Evolutionary conservation across 78 protist genomes (phyloP).

Genomic region (slime mould (Dictyostelium discoideum)): DNA sequence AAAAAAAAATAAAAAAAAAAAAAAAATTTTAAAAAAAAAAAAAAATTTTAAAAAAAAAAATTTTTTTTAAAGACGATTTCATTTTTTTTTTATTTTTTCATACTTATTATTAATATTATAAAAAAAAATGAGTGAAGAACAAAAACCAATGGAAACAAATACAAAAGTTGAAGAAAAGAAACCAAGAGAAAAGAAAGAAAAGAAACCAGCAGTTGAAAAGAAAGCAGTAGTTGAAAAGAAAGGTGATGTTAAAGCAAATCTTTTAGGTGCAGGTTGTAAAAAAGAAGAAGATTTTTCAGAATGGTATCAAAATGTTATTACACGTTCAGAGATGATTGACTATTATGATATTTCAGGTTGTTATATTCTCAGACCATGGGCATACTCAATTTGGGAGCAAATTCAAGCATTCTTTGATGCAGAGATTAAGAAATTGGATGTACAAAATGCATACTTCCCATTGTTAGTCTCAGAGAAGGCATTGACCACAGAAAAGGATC

Average conservation of each 20-base stretch:
- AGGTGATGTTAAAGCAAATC: slow-evolving; percentile 14
- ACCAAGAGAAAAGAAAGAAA: neutral
- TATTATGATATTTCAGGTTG: slow-evolving; percentile 95
- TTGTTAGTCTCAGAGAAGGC: slow-evolving; percentile 94
- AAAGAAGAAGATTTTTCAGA: slow-evolving; percentile 86
- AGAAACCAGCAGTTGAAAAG: neutral
- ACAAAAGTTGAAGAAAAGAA: neutral
- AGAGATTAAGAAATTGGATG: slow-evolving; percentile 89
- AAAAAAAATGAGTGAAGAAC: neutral
- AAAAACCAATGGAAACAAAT: neutral
- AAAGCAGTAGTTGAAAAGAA: neutral
- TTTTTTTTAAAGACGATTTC: neutral
- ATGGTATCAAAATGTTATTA: slow-evolving; percentile 93
- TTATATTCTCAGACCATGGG: slow-evolving; percentile 95
- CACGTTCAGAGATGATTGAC: slow-evolving; percentile 93
- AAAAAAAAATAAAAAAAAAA: neutral
- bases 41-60: neutral
- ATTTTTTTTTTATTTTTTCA: neutral
- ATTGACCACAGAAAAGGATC: slow-evolving; percentile 90
- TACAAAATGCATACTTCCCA: slow-evolving; percentile 97
- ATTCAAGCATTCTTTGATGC: slow-evolving; percentile 85
- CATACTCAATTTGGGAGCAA: slow-evolving; percentile 93
- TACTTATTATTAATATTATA: neutral
- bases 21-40: neutral
- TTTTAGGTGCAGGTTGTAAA: slow-evolving; percentile 51